These are phyloP conservation scores for Backusella australiensis DNA, from an alignment of 192 early-diverging fungal species.

Conservation along the genomic window DNA sequence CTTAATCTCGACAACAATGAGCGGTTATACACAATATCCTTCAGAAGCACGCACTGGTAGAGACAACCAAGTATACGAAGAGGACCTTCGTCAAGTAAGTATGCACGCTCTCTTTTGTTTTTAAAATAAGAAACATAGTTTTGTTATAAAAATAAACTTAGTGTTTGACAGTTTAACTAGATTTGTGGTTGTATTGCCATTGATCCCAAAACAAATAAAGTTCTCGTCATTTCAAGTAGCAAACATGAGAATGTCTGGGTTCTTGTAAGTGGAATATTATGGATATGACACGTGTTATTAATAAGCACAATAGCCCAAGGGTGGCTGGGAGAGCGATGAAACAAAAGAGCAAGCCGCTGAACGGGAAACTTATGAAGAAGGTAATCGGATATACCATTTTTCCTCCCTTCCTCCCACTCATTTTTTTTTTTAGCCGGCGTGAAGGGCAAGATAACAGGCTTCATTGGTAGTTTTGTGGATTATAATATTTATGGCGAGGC, in stretches of 20 bases:
- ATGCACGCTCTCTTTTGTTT: not conserved
- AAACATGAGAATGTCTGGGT: constrained; percentile 51
- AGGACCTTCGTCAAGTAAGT: constrained; percentile 17
- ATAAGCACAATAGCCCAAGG: constrained; percentile 42
- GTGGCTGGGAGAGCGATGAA: constrained; percentile 66
- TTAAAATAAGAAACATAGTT: not conserved
- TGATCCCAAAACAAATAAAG: constrained; percentile 38
- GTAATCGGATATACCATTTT: not conserved
- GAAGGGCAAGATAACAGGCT: constrained; percentile 40
- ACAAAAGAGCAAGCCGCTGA: constrained; percentile 48
- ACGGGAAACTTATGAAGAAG: constrained; percentile 62
- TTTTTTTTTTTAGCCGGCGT: constrained; percentile 38
- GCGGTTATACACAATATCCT: not conserved
- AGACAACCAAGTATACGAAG: constrained; percentile 24
- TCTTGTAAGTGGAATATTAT: constrained; percentile 26
- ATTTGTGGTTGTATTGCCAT: constrained; percentile 52
- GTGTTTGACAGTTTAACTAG: constrained; percentile 3
- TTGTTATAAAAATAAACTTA: not conserved
- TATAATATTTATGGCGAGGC: constrained; percentile 28
- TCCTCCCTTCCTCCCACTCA: not conserved
- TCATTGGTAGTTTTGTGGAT: constrained; percentile 47
- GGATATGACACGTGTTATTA: not conserved
- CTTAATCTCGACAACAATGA: not conserved
- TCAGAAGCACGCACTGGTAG: constrained; percentile 26
- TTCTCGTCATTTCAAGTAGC: constrained; percentile 49